Evolutionary conservation across 78 protist genomes (phyloP).

Genomic region (Dictyostelium purpureum): DNA sequence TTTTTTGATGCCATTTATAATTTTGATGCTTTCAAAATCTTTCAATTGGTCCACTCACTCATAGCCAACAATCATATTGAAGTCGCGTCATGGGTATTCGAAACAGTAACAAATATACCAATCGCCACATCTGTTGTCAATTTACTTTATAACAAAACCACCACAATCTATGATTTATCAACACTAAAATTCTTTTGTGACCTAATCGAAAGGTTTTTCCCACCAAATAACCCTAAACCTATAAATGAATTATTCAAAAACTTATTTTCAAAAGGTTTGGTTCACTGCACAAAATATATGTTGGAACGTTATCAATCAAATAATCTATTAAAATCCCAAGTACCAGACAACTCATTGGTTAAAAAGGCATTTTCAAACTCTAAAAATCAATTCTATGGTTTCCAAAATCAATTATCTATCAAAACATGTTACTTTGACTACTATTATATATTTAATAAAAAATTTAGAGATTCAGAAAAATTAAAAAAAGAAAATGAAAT

Average conservation of each 20-base stretch:
- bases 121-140: not conserved
- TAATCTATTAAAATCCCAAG: not conserved
- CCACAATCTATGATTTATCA: not conserved
- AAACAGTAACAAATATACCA: no score
- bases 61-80: not conserved
- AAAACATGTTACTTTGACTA: constrained; percentile 3
- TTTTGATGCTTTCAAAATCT: not conserved
- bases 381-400: not conserved
- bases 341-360: not conserved
- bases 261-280: not conserved
- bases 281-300: not conserved
- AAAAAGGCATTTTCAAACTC: not conserved
- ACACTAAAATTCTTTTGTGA: not conserved
- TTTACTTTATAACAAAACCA: not conserved
- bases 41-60: not conserved
- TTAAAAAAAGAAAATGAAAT: no score
- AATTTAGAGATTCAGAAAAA: no score
- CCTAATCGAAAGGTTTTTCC: not conserved
- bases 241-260: not conserved
- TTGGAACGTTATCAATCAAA: not conserved
- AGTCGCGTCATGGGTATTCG: not conserved
- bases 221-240: not conserved
- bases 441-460: not conserved
- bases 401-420: not conserved
- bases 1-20: not conserved